A percentile compares a stretch with the other conserved stretches of the same genome.
Conservation (phyloP, 345 rosid species). For the Heritiera littoralis region DNA sequence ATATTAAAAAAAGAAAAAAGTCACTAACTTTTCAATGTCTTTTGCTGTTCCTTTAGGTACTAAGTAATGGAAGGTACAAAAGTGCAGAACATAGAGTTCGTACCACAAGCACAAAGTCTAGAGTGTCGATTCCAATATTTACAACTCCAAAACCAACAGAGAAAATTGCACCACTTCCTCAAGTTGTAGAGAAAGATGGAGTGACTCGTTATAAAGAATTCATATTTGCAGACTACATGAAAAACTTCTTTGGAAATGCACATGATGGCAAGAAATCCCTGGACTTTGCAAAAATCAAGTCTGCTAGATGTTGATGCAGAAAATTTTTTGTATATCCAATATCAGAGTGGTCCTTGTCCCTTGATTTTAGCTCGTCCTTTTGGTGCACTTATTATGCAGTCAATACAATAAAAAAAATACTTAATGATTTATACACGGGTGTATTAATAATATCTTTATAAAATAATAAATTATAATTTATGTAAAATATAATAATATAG, state of each 20-base stretch:
- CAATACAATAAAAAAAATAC: too few relatives aligned
- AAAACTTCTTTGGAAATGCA: constrained; percentile 50
- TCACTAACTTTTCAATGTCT: not conserved
- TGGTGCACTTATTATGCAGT: too few relatives aligned
- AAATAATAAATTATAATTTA: too few relatives aligned
- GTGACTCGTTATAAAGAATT: constrained; percentile 45
- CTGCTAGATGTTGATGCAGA: not conserved
- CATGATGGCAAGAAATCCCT: constrained; percentile 61
- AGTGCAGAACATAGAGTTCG: constrained; percentile 63
- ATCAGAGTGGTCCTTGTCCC: too few relatives aligned
- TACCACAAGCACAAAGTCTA: constrained; percentile 42
- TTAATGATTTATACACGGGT: too few relatives aligned
- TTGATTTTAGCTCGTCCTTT: too few relatives aligned
- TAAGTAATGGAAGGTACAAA: constrained; percentile 60
- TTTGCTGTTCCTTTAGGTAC: constrained; percentile 32
- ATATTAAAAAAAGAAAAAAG: not conserved
- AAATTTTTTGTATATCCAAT: too few relatives aligned
- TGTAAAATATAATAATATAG: too few relatives aligned
- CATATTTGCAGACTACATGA: constrained; percentile 49
- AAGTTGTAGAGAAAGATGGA: constrained; percentile 47
- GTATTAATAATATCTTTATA: too few relatives aligned
- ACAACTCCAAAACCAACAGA: constrained; percentile 39
- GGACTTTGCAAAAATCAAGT: constrained; percentile 30
- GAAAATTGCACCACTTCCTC: constrained; percentile 49
- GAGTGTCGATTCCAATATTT: constrained; percentile 64